Conservation (phyloP, 306 rosid species). For the Cucumis sativus region Cucumber_9930_V3 NC_026656.2:14008501-14009000, state of each 20-base stretch:
- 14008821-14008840: constrained; percentile 11
- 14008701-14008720: constrained; percentile 1
- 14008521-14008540: constrained; percentile 19
- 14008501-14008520: constrained; percentile 1
- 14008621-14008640: constrained; percentile 7
- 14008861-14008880: too few relatives aligned
- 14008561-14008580: constrained; percentile 16
- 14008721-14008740: constrained; percentile 9
- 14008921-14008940: too few relatives aligned
- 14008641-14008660: constrained; percentile 11
- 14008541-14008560: constrained; percentile 14
- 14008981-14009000: too few relatives aligned
- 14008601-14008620: background rate
- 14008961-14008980: too few relatives aligned
- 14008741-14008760: constrained; percentile 14
- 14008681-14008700: constrained; percentile 1
- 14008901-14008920: too few relatives aligned
- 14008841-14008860: constrained; percentile 7
- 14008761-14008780: constrained; percentile 16
- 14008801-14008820: constrained; percentile 21
- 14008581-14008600: constrained; percentile 9
- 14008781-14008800: constrained; percentile 14
- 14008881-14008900: too few relatives aligned
- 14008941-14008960: too few relatives aligned
- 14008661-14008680: constrained; percentile 11